These are phyloP conservation scores for Didymellaceae sp. DNA, from an alignment of 2,329 filamentous ascomycete species.

Conservation along the genomic window DNA sequence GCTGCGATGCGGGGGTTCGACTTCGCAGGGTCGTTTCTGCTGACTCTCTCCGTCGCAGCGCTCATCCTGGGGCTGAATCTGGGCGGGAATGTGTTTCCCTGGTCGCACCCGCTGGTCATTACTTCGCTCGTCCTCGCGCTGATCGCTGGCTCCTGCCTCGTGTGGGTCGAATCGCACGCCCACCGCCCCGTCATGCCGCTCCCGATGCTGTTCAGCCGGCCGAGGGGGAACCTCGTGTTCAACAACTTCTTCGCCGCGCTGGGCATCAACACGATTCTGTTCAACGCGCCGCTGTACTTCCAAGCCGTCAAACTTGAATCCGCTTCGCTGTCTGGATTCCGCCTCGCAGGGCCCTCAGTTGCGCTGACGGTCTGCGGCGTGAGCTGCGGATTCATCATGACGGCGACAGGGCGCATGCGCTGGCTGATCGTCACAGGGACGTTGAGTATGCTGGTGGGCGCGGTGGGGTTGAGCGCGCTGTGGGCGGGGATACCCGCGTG, in stretches of 20 bases:
- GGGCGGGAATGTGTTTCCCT: constrained; percentile 60
- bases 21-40: constrained; percentile 55
- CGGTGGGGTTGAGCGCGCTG: constrained; percentile 45
- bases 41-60: constrained; percentile 55
- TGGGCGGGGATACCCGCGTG: constrained; percentile 49
- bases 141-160: constrained; percentile 50
- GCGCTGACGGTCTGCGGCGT: constrained; percentile 53
- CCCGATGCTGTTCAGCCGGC: constrained; percentile 54
- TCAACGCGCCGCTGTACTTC: constrained; percentile 75
- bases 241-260: constrained; percentile 60
- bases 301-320: constrained; percentile 59
- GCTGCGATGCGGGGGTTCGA: constrained; percentile 59
- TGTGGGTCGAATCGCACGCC: constrained; percentile 48
- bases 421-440: constrained; percentile 51
- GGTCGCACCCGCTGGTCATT: constrained; percentile 59
- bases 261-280: constrained; percentile 64
- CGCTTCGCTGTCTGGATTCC: constrained; percentile 74
- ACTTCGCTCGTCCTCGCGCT: constrained; percentile 53
- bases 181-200: constrained; percentile 58
- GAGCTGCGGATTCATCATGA: constrained; percentile 53
- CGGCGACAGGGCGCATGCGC: constrained; percentile 52
- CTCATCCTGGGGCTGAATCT: constrained; percentile 60
- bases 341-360: constrained; percentile 69
- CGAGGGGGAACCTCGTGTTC: constrained; percentile 58
- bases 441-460: constrained; percentile 47